Percentiles rank a stretch among this genome's conserved stretches.
These are phyloP conservation scores for Starmerella asiatica DNA, from an alignment of 805 yeast species.

Conservation along the genomic window DNA sequence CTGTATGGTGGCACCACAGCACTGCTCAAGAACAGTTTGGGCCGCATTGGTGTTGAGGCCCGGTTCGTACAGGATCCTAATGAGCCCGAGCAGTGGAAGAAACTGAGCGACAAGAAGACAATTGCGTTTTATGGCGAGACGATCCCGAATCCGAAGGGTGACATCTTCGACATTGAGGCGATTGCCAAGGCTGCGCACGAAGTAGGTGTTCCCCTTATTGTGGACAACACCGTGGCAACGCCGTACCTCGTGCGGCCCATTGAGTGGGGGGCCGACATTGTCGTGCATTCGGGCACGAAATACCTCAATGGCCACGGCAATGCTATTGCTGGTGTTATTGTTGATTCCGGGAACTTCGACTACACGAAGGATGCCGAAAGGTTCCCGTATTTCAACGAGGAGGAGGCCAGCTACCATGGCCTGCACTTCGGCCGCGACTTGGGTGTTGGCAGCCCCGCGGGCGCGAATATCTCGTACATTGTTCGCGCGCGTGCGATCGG, in stretches of 20 bases:
- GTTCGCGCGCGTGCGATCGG: conserved; percentile 20
- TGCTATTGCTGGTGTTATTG: conserved; percentile 66
- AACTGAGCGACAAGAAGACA: conserved; percentile 66
- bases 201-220: conserved; percentile 56
- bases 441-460: conserved; percentile 11
- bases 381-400: conserved; percentile 83
- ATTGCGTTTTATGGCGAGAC: conserved; percentile 71
- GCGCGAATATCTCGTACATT: conserved; percentile 15
- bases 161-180: conserved; percentile 44
- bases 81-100: conserved; percentile 51
- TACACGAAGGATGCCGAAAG: conserved; percentile 75
- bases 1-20: conserved; percentile 95
- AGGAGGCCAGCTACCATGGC: conserved; percentile 91
- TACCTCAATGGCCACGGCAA: conserved; percentile 96
- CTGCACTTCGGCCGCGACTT: conserved; percentile 66
- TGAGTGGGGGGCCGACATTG: conserved; percentile 68
- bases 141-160: conserved; percentile 78
- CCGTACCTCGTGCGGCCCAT: conserved; percentile 79
- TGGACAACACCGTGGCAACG: conserved; percentile 89
- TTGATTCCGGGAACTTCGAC: conserved; percentile 87
- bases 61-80: conserved; percentile 74
- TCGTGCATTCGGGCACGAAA: conserved; percentile 89
- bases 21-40: conserved; percentile 85
- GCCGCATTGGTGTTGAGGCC: conserved; percentile 73
- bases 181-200: conserved; percentile 62